These are phyloP conservation scores for Pharnaceum exiguum DNA, from an alignment of 148 eudicot genomes.

Conservation along the genomic window DNA sequence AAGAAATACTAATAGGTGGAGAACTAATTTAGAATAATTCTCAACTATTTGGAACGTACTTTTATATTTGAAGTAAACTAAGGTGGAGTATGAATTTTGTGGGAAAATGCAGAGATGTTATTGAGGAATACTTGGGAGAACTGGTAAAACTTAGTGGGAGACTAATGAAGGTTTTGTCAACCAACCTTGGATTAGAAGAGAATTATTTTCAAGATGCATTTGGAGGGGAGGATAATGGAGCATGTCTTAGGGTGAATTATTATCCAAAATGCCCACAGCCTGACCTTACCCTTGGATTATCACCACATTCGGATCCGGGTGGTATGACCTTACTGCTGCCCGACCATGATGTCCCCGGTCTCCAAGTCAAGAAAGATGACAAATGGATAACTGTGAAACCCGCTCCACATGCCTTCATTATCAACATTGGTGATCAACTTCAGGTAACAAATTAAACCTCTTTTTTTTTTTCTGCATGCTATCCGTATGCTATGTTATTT, in stretches of 20 bases:
- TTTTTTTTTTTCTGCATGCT: neutral
- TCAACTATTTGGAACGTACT: too few species aligned
- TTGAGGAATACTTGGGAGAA: slow-evolving; percentile 53
- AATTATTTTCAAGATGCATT: slow-evolving; percentile 62
- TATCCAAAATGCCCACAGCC: slow-evolving; percentile 97
- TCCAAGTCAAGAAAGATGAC: slow-evolving; percentile 57
- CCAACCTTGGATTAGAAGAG: slow-evolving; percentile 59
- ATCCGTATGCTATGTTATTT: neutral
- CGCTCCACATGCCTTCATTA: slow-evolving; percentile 69
- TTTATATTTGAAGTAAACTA: too few species aligned
- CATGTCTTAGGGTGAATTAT: slow-evolving; percentile 64
- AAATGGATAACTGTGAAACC: slow-evolving; percentile 89
- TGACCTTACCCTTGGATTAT: slow-evolving; percentile 75
- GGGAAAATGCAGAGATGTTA: slow-evolving; percentile 48
- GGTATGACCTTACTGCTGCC: slow-evolving; percentile 83
- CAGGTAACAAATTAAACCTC: slow-evolving; percentile 42
- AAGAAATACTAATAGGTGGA: neutral
- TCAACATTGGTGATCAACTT: slow-evolving; percentile 87
- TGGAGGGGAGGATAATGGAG: slow-evolving; percentile 71
- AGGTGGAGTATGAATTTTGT: neutral
- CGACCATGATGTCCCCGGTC: slow-evolving; percentile 65
- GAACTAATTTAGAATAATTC: neutral
- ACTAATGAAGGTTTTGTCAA: slow-evolving; percentile 57
- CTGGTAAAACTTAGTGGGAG: slow-evolving; percentile 54
- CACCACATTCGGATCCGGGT: slow-evolving; percentile 92